Percentiles rank a stretch among this genome's conserved stretches.
These are phyloP conservation scores for Globisporangium canariense DNA, from an alignment of 352 stramenopile species.

Conservation along the genomic window DNA sequence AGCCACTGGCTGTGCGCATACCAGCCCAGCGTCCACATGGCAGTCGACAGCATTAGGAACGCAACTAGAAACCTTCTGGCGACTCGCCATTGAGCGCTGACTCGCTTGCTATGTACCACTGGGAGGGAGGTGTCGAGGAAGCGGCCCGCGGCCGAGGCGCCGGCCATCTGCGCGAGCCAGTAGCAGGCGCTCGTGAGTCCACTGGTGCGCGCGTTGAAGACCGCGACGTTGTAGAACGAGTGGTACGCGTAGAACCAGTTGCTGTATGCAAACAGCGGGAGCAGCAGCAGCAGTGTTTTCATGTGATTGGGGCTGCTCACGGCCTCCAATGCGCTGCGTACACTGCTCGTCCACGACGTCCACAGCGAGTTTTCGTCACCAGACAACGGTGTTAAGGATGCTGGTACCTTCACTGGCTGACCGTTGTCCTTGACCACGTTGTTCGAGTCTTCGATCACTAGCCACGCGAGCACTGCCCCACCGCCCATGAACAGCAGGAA, in stretches of 20 bases:
- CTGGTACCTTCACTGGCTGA: not conserved
- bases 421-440: constrained; percentile 28
- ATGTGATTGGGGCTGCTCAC: not conserved
- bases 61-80: constrained; percentile 14
- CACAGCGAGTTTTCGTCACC: not conserved
- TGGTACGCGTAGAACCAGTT: constrained; percentile 76
- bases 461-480: constrained; percentile 36
- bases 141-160: constrained; percentile 24
- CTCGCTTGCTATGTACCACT: not conserved
- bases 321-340: not conserved
- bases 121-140: constrained; percentile 22
- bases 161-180: constrained; percentile 44
- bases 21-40: constrained; percentile 40
- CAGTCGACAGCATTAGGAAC: constrained; percentile 24
- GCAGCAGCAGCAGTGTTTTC: constrained; percentile 22
- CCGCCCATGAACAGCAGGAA: constrained; percentile 60
- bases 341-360: not conserved
- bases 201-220: constrained; percentile 41
- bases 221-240: constrained; percentile 41
- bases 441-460: constrained; percentile 31
- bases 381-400: too few species aligned
- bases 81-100: not conserved
- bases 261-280: constrained; percentile 54
- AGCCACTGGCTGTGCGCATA: constrained; percentile 21
- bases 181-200: constrained; percentile 38